Base-by-base conservation (phyloP, 768 basidiomycete species). In the Infundibulicybe gibba region DNA sequence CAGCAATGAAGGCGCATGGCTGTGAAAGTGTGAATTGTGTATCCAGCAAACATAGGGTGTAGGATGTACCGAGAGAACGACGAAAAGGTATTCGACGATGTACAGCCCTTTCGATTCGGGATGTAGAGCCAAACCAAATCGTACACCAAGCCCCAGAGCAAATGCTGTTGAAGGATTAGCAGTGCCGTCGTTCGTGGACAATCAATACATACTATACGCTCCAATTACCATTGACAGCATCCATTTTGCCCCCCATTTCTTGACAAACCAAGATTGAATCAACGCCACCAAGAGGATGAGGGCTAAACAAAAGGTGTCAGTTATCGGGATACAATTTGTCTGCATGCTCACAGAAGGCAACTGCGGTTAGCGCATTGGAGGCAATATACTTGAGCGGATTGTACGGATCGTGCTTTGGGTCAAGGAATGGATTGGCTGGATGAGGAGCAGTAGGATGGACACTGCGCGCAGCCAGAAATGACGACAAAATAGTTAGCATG, bases 1-100 rank as follows among this genome's bases (percentile, higher is more conserved):
- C 75, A 4, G 82, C 82, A 50, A 85, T 82, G 64, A 88, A 88
- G 20, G 83, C 85, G 57, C 87, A 89, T 4, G 86, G 85, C 80
- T 83, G 43, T 10, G 40, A 44, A 17, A 14, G 25, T 40, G 20
- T 11, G 33, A 41, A 21, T 31, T 12, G 16, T 15, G 8, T 30
- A 40, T 43, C 9, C n/a, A 16, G 5, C 35, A 16, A 6, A 5
- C 5, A 20, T 5, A 31, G 14, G 51, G 20, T n/a, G 32, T 16
- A 25, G 16, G 15, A 60, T 72, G 45, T 47, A 78, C 81, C 4
- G 80, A 78, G 40, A 85, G 70, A 6, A 80, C 81, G 49, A 83
- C 74, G 56, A 84, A 74, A 8, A 83, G 60, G 50, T 84, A 79
- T 57, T 81, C 74, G 0, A 66, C 61, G 44, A 83, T 83, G 56